Conservation (phyloP, 148 eudicot species). For the Vaccinium corymbosum region DNA sequence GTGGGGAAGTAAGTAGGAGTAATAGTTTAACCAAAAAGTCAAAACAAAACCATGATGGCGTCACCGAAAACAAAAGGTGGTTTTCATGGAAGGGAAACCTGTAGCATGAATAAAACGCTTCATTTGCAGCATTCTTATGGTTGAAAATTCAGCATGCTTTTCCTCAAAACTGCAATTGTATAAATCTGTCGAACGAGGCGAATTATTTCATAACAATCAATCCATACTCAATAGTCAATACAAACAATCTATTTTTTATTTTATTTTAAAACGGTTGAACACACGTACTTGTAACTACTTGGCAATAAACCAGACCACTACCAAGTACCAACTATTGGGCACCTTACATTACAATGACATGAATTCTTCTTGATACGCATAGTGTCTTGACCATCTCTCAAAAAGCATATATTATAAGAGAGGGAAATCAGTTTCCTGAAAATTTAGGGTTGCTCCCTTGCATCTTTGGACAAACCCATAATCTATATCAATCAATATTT, state of each 20-base stretch:
- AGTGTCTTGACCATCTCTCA: not conserved
- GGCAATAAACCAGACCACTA: constrained; percentile 1
- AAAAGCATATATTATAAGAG: not conserved
- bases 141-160: constrained; percentile 26
- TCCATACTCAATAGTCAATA: not conserved
- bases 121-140: constrained; percentile 17
- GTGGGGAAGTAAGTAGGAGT: not conserved
- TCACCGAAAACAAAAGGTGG: not conserved
- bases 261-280: no score
- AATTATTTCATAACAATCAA: not conserved
- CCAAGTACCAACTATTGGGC: not conserved
- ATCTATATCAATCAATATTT: not conserved
- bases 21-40: not conserved
- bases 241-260: not conserved
- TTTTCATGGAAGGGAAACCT: constrained; percentile 34
- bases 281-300: not conserved
- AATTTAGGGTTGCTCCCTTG: not conserved
- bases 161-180: constrained; percentile 18
- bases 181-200: constrained; percentile 24
- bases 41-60: not conserved
- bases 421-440: not conserved
- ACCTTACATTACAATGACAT: not conserved
- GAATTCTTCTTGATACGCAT: not conserved
- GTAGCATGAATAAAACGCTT: constrained; percentile 68
- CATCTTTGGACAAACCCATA: not conserved